These are phyloP conservation scores for Litchi chinensis DNA, from an alignment of 345 rosid genomes.

Conservation along the genomic window DNA sequence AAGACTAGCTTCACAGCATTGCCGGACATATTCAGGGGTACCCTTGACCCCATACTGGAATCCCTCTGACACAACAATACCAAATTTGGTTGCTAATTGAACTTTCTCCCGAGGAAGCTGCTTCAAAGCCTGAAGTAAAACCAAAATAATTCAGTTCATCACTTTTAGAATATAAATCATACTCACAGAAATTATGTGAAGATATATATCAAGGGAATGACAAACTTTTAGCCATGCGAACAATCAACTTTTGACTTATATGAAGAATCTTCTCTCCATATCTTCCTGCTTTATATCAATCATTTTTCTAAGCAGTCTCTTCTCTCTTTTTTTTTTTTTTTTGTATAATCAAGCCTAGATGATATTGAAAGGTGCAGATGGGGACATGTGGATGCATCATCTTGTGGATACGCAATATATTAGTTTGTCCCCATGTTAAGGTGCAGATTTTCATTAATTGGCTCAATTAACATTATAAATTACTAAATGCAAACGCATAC, in stretches of 20 bases:
- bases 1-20: constrained; percentile 60
- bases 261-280: background rate
- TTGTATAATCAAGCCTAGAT: background rate
- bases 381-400: too few species aligned
- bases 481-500: constrained; percentile 6
- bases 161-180: background rate
- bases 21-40: constrained; percentile 43
- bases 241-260: background rate
- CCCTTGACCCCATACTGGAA: constrained; percentile 33
- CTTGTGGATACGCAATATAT: too few species aligned
- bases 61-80: constrained; percentile 20
- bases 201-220: too few species aligned
- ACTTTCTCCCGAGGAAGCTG: constrained; percentile 50
- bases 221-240: background rate
- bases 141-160: background rate
- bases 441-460: background rate
- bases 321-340: background rate
- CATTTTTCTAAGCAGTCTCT: background rate
- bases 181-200: too few species aligned
- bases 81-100: constrained; percentile 60
- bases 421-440: background rate
- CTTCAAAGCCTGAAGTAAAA: constrained; percentile 45
- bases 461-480: constrained; percentile 8
- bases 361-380: too few species aligned
- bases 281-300: constrained; percentile 1